Conservation (phyloP, 192 early-diverging fungal species). For the Coemansia sp. region DNA sequence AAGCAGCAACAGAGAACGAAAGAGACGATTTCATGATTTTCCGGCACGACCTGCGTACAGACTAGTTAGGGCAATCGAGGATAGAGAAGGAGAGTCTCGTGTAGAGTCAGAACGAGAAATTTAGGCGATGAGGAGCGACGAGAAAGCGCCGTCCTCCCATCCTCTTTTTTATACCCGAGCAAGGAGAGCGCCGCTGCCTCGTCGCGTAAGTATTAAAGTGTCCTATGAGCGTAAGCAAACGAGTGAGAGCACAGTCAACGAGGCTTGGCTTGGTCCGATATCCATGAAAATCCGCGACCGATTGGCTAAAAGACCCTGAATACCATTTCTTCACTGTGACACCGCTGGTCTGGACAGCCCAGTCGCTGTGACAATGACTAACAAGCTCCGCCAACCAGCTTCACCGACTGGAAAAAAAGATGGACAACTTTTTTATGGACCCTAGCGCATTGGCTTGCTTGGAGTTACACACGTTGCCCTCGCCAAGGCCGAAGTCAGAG, state of each 20-base stretch:
- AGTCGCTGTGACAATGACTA: slow-evolving; percentile 1
- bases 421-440: not conserved
- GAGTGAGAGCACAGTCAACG: not conserved
- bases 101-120: not conserved
- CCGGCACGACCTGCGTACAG: slow-evolving; percentile 11
- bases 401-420: not conserved
- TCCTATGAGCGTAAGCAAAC: not conserved
- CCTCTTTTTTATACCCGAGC: not conserved
- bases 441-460: not conserved
- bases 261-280: not conserved
- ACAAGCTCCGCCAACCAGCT: not conserved
- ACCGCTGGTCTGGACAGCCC: not conserved
- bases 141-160: not conserved
- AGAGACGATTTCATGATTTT: not conserved
- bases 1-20: not conserved
- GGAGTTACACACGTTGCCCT: not conserved
- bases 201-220: not conserved
- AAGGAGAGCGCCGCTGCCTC: not conserved
- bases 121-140: not conserved
- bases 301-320: slow-evolving; percentile 3
- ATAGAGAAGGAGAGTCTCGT: not conserved
- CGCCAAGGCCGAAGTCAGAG: not conserved
- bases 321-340: not conserved
- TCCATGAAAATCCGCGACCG: not conserved
- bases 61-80: not conserved